Evolutionary conservation across 148 eudicot genomes (phyloP).

Genomic region (Drosera capensis): DNA sequence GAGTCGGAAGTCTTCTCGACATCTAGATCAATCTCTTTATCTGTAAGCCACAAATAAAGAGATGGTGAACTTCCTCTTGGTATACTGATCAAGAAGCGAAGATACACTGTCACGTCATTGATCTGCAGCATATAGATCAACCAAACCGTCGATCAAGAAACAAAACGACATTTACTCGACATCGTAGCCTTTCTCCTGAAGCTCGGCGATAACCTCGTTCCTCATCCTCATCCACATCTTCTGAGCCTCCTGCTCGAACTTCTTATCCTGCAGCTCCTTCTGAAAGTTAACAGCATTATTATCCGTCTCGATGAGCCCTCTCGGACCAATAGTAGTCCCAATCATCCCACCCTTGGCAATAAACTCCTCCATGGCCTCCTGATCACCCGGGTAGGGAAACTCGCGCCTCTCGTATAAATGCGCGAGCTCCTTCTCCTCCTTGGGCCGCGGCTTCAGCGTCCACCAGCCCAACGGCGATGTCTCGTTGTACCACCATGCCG

Average conservation of each 20-base stretch:
- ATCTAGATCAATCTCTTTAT: no score
- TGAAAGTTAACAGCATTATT: conserved; percentile 54
- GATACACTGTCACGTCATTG: no score
- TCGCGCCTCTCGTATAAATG: conserved; percentile 65
- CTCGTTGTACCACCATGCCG: conserved; percentile 70
- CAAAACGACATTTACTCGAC: conserved; percentile 50
- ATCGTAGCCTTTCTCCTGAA: conserved; percentile 70
- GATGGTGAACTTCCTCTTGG: no score
- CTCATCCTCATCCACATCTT: conserved; percentile 83
- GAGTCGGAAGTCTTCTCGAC: no score
- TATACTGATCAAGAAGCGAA: no score
- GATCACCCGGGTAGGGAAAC: conserved; percentile 86
- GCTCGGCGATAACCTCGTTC: conserved; percentile 73
- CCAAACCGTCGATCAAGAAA: no score
- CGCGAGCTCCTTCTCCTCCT: conserved; percentile 81
- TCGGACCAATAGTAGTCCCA: conserved; percentile 79
- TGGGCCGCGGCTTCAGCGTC: conserved; percentile 75
- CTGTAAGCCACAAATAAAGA: no score
- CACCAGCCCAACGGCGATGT: conserved; percentile 96
- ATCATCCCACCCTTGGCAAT: conserved; percentile 86
- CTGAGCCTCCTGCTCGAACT: conserved; percentile 73
- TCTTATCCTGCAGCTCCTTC: conserved; percentile 83
- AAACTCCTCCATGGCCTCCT: conserved; percentile 88
- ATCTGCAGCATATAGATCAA: no score
- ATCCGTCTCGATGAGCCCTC: conserved; percentile 58